Conservation (phyloP, 2,329 filamentous ascomycete species). For the Venturia nashicola region DNA sequence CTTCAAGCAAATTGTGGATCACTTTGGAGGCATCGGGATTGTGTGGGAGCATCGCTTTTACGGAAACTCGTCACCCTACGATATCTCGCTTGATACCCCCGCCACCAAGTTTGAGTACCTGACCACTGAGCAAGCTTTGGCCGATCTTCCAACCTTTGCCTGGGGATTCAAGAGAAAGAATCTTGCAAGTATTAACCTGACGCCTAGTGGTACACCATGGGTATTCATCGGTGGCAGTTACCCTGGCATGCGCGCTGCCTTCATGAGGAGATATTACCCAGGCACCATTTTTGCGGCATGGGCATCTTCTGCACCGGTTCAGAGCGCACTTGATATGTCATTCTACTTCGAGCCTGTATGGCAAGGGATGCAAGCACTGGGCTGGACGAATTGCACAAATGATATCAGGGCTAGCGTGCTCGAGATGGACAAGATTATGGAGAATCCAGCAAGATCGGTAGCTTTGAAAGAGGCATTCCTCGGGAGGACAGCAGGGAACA, state of each 20-base stretch:
- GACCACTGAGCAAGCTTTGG: conserved; percentile 29
- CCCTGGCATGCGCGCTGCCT: conserved; percentile 26
- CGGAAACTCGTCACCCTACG: conserved; percentile 26
- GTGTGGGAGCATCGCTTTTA: conserved; percentile 30
- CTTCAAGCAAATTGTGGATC: conserved; percentile 23
- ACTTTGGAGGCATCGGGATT: conserved; percentile 25
- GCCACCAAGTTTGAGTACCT: conserved; percentile 23
- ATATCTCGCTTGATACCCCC: conserved; percentile 21
- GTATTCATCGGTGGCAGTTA: conserved; percentile 27
- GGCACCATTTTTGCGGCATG: conserved; percentile 25
- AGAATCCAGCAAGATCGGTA: conserved; percentile 21
- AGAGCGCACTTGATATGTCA: conserved; percentile 38
- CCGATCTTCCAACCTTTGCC: conserved; percentile 29
- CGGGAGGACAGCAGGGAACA: conserved; percentile 32
- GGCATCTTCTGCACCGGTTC: conserved; percentile 27
- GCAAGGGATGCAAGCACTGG: conserved; percentile 29
- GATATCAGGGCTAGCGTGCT: conserved; percentile 36
- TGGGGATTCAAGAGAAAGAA: conserved; percentile 24
- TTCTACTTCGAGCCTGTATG: conserved; percentile 39
- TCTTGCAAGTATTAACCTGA: conserved; percentile 22
- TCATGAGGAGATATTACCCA: conserved; percentile 26
- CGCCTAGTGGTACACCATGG: conserved; percentile 24
- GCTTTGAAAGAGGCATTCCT: conserved; percentile 37
- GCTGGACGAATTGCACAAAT: conserved; percentile 33
- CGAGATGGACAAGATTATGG: conserved; percentile 37